phyloP scores from a whole-genome alignment of 1,139 yeast species.

The Spathaspora sp. region DNA sequence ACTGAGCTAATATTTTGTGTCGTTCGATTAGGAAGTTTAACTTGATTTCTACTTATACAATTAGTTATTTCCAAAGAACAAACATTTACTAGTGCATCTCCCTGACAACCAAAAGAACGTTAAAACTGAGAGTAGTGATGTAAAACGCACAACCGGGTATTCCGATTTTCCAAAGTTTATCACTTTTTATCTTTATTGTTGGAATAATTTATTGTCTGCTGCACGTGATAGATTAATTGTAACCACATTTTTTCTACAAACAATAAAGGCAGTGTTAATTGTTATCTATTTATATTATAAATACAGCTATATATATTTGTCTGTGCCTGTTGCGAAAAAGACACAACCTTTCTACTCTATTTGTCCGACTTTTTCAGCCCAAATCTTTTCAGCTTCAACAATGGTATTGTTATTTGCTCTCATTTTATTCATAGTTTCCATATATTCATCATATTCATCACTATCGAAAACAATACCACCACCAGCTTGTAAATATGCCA shows the following conservation, averaged over 20 bases:
- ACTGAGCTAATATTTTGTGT: background rate
- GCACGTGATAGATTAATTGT: no score
- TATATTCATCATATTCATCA: conserved; percentile 91
- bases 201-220: no score
- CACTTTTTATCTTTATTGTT: no score
- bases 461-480: conserved; percentile 97
- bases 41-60: background rate
- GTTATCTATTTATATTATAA: background rate
- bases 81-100: background rate
- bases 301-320: no score
- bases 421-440: conserved; percentile 97
- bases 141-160: no score
- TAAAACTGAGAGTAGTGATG: no score
- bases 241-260: background rate
- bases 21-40: background rate
- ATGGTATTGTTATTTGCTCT: conserved; percentile 87
- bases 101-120: no score
- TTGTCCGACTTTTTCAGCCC: conserved; percentile 53
- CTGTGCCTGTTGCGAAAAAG: no score
- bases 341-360: conserved; percentile 4
- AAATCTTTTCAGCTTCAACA: conserved; percentile 82
- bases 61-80: background rate
- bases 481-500: conserved; percentile 95
- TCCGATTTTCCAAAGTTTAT: no score
- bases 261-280: background rate